Conservation (phyloP, 1,139 yeast species). For the Candida freyschussii region DNA sequence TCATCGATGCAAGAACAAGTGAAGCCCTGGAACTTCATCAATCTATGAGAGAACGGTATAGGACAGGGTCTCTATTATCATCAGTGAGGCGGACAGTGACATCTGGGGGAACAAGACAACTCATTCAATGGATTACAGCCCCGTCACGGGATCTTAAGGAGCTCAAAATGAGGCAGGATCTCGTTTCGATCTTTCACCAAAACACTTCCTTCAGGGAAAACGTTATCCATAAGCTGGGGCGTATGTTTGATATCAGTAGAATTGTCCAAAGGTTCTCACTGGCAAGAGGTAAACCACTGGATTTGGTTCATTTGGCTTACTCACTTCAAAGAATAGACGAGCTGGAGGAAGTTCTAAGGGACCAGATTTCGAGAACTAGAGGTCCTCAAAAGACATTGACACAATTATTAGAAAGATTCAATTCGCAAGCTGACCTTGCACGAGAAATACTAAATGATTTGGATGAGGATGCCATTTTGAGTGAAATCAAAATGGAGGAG, state of each 20-base stretch:
- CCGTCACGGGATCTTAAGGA: slow-evolving; percentile 63
- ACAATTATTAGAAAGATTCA: slow-evolving; percentile 5
- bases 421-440: slow-evolving; percentile 22
- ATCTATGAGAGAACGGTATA: slow-evolving; percentile 52
- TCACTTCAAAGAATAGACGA: slow-evolving; percentile 30
- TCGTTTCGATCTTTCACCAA: slow-evolving; percentile 50
- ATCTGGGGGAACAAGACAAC: slow-evolving; percentile 70
- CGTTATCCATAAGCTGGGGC: slow-evolving; percentile 31
- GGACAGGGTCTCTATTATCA: slow-evolving; percentile 64
- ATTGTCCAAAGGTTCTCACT: slow-evolving; percentile 48
- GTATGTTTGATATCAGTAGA: slow-evolving; percentile 48
- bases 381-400: slow-evolving; percentile 3
- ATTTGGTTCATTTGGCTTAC: slow-evolving; percentile 39
- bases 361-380: background rate
- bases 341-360: slow-evolving; percentile 12
- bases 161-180: slow-evolving; percentile 55
- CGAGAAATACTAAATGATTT: slow-evolving; percentile 26
- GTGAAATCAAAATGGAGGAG: slow-evolving; percentile 14
- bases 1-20: slow-evolving; percentile 78
- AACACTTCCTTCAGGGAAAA: slow-evolving; percentile 35
- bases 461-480: slow-evolving; percentile 26
- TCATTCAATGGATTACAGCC: slow-evolving; percentile 77
- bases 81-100: slow-evolving; percentile 73
- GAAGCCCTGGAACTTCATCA: slow-evolving; percentile 72
- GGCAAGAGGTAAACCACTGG: slow-evolving; percentile 41